Base-by-base conservation (phyloP, 345 rosid genomes). In the Diplotaxis tenuifolia region DNA sequence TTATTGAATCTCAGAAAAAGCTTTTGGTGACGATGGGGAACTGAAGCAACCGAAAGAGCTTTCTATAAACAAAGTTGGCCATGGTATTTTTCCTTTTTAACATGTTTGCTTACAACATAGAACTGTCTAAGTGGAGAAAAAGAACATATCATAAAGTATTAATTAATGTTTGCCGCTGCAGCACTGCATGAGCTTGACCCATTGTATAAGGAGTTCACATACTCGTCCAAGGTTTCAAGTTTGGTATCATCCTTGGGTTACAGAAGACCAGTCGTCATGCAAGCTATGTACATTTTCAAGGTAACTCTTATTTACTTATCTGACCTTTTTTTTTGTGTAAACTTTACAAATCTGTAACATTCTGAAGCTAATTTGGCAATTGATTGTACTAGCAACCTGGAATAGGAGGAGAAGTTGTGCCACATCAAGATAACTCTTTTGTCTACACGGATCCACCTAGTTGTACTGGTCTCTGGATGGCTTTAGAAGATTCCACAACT, bases 281-380 rank as follows among this genome's bases (percentile, higher is more conserved):
- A 95, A 84, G 86, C 99, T 11, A 92, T 92, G 98, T 95, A 92
- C 82, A 95, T 95, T 31, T 95, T 87, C 76, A 93, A 90, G 98
- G 96, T 90, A 4, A 74, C 0, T 59, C 10, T 68, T n/a, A 3
- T 76, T 62, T 52, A 12, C 71, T 62, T 32, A 16, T 62, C 7
- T n/a, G n/a, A 2, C 65, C 40, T 31, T 42, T 57, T 68, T 7
- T 49, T 16, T 28, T 70, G 7, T 56, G 5, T 56, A 21, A 7
- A 56, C 27, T 28, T 28, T 20, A 27, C n/a, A 27, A 55, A 19
- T 49, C 50, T 8, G 4, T 65, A 7, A 14, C 22, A 15, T 9
- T 18, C 0, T 4, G 3, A 52, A 23, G 50, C 23, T 53, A 42
- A 64, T 28, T 2, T 54, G 11, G 67, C 6, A 6, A 42, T n/a